Percentiles rank a stretch among this genome's conserved stretches.
Evolutionary conservation across 208 protist species (phyloP).

Genomic region (Sergeia podlipaevii): DNA sequence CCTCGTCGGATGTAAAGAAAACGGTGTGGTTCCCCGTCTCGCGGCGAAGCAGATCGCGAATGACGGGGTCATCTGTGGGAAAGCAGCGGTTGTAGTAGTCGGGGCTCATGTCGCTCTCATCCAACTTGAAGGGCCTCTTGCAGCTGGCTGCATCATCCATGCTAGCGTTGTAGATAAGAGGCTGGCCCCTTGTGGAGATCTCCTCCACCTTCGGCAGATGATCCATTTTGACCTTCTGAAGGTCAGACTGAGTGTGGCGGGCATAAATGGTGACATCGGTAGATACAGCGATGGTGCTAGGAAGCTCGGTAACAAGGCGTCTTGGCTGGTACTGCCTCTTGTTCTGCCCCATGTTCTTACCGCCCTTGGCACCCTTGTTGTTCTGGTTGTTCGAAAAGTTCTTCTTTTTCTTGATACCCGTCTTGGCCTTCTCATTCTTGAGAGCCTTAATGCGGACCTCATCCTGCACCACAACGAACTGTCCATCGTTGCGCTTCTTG

Average conservation of each 20-base stretch:
- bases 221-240: slow-evolving; percentile 25
- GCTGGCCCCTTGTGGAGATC: slow-evolving; percentile 47
- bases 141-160: slow-evolving; percentile 51
- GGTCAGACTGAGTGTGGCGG: slow-evolving; percentile 27
- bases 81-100: slow-evolving; percentile 23
- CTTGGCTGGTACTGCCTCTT: slow-evolving; percentile 21
- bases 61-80: slow-evolving; percentile 35
- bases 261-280: slow-evolving; percentile 27
- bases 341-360: slow-evolving; percentile 23
- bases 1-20: slow-evolving; percentile 75
- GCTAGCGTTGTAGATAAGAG: slow-evolving; percentile 53
- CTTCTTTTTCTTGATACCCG: no score
- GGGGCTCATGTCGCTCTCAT: slow-evolving; percentile 31
- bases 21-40: slow-evolving; percentile 31
- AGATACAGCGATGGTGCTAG: slow-evolving; percentile 33
- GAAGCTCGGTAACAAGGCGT: slow-evolving; percentile 25
- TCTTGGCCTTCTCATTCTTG: slow-evolving; percentile 39
- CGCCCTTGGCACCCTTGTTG: neutral
- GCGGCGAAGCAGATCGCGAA: slow-evolving; percentile 51
- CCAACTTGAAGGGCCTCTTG: slow-evolving; percentile 32
- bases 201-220: slow-evolving; percentile 30
- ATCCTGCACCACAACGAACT: slow-evolving; percentile 65
- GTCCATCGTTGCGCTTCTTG: slow-evolving; percentile 21
- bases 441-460: slow-evolving; percentile 66
- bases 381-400: slow-evolving; percentile 18